Evolutionary conservation across 2,329 filamentous ascomycete genomes (phyloP), one percentile per base, ranked within the genome.

Genomic region (Botrytis tulipae): DNA sequence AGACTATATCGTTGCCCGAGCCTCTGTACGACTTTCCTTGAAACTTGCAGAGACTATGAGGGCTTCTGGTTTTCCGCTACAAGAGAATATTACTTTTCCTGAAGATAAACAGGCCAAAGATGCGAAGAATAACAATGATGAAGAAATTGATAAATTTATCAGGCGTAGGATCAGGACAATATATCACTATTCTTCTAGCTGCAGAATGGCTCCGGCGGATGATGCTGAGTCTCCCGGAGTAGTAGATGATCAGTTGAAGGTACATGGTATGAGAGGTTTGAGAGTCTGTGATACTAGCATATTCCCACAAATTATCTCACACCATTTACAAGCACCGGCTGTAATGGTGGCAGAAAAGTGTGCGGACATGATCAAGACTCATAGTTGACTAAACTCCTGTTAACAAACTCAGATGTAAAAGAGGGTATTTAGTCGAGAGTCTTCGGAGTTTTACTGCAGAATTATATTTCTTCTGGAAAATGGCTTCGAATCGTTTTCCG

Each of bases 331-430:
- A 40, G 75, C 78, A 25, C 67, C 75, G 37, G 75, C 77, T 2
- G 78, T 77, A 72, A 77, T 77, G 35, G 73, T 79, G 35, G 78
- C 77, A 46, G 78, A 79, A 61, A 79, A 79, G 76, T 68, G 66
- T 42, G 65, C 66, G 6, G 66, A 68, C 40, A 12, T 68, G 7
- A 68, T 68, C 20, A 68, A 80, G 42, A 46, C 0, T 32, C 8
- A 59, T 16, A 4, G 9, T 35, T 59, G 29, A 59, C 7, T 32
- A 8, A 9, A 59, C 4, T 9, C n/a, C 7, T 14, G n/a, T 57
- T 3, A 16, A 6, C 25, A 54, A 54, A 16, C 51, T 54, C 14
- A 6, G 51, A 29, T 29, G 25, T 54, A 7, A 54, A 18, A 29
- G 3, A 54, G 48, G 5, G 48, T 51, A 12, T n/a, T n/a, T 14